These are phyloP conservation scores for Zygotorulaspora chibaensis DNA, from an alignment of 805 yeast species.

Conservation along the genomic window DNA sequence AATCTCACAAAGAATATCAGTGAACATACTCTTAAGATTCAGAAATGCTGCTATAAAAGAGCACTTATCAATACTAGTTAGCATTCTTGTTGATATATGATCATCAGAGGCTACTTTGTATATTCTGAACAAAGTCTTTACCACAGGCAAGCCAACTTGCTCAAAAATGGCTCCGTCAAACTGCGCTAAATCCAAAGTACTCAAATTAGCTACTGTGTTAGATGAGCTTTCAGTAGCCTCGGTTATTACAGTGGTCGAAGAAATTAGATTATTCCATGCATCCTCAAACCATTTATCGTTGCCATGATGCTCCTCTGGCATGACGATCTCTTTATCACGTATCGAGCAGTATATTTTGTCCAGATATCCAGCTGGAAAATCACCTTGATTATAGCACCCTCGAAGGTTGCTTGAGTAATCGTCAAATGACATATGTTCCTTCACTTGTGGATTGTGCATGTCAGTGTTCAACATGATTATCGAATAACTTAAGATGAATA, in stretches of 20 bases:
- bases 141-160: conserved; percentile 56
- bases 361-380: conserved; percentile 83
- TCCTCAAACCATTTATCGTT: conserved; percentile 91
- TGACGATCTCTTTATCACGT: conserved; percentile 80
- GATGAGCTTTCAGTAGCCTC: conserved; percentile 23
- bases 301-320: conserved; percentile 97
- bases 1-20: conserved; percentile 60
- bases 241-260: conserved; percentile 36
- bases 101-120: conserved; percentile 90
- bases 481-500: conserved; percentile 84
- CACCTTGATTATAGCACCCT: conserved; percentile 70
- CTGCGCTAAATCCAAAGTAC: conserved; percentile 38
- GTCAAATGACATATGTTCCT: conserved; percentile 83
- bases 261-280: conserved; percentile 67
- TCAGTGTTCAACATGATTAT: conserved; percentile 94
- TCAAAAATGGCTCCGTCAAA: conserved; percentile 73
- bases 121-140: conserved; percentile 67
- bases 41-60: conserved; percentile 70
- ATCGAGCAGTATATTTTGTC: conserved; percentile 77
- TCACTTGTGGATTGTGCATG: conserved; percentile 86
- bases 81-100: conserved; percentile 77
- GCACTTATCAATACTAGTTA: conserved; percentile 83
- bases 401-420: conserved; percentile 75
- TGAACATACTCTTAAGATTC: conserved; percentile 52
- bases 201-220: conserved; percentile 19